phyloP scores from a whole-genome alignment of 805 yeast genomes.

The Starmerella cellae region DNA sequence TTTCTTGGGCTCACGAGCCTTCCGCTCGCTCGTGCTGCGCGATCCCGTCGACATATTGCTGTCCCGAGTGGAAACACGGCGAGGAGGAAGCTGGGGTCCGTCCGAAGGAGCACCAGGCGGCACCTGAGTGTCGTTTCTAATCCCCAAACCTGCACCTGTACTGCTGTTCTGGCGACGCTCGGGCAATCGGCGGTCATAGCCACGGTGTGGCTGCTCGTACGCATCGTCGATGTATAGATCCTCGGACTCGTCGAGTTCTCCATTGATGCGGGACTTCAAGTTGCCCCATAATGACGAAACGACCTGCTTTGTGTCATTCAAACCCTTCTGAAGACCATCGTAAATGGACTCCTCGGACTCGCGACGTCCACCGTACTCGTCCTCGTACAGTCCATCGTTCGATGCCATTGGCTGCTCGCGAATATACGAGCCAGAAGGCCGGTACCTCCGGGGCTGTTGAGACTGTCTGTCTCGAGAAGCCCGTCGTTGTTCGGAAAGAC shows the following conservation, averaged over 20 bases:
- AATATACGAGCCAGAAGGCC: neutral
- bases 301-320: conserved; percentile 18
- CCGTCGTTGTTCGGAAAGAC: neutral
- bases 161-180: neutral
- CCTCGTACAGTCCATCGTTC: neutral
- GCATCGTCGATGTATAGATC: neutral
- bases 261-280: conserved; percentile 17
- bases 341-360: conserved; percentile 15
- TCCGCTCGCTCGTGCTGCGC: neutral
- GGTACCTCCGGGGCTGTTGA: neutral
- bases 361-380: neutral
- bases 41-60: neutral
- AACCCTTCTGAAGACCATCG: conserved; percentile 17
- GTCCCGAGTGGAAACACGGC: neutral
- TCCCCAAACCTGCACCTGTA: neutral
- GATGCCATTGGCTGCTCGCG: neutral
- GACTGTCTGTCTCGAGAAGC: neutral
- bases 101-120: neutral
- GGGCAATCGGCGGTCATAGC: neutral
- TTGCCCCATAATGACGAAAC: conserved; percentile 19
- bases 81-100: neutral
- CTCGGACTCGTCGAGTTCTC: conserved; percentile 17
- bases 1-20: neutral
- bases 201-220: neutral
- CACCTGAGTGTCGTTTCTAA: no score